Conservation (phyloP, 257 asterid genomes). For the Fraxinus quadrangulata region DNA sequence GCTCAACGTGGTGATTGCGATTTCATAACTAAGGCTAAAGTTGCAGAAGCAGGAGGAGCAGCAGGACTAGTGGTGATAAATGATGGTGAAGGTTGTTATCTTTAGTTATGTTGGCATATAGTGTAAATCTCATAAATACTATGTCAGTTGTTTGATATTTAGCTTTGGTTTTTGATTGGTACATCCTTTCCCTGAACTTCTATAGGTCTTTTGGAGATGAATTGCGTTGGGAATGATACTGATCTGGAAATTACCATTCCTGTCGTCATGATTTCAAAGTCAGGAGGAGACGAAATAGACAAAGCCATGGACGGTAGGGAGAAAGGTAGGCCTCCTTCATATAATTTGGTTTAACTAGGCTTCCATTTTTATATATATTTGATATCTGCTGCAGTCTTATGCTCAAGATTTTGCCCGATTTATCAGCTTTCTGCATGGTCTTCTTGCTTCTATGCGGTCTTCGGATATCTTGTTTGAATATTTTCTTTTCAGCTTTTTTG, state of each 20-base stretch:
- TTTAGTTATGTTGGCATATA: conserved; percentile 32
- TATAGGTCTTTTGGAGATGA: conserved; percentile 79
- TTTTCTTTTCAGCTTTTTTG: background rate
- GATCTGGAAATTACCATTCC: conserved; percentile 64
- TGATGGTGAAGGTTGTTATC: conserved; percentile 67
- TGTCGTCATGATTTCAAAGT: conserved; percentile 70
- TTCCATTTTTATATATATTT: background rate
- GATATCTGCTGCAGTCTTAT: conserved; percentile 15
- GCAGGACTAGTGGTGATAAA: conserved; percentile 75
- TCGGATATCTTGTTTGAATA: conserved; percentile 18
- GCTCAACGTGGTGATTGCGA: conserved; percentile 86
- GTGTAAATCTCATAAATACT: conserved; percentile 6
- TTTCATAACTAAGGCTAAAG: conserved; percentile 72
- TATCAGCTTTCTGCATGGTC: conserved; percentile 18
- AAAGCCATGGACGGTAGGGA: conserved; percentile 53
- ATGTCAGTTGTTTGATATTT: conserved; percentile 22
- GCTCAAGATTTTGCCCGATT: conserved; percentile 16
- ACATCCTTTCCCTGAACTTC: conserved; percentile 36
- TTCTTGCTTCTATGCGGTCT: conserved; percentile 19
- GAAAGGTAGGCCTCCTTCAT: conserved; percentile 48
- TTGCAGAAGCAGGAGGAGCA: conserved; percentile 87
- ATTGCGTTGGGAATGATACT: conserved; percentile 64
- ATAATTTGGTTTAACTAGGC: conserved; percentile 25
- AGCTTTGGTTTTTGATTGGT: conserved; percentile 24
- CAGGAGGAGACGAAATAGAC: conserved; percentile 72